These are phyloP conservation scores for Mortierella alpina DNA, from an alignment of 192 early-diverging fungal genomes.

Conservation along the genomic window DNA sequence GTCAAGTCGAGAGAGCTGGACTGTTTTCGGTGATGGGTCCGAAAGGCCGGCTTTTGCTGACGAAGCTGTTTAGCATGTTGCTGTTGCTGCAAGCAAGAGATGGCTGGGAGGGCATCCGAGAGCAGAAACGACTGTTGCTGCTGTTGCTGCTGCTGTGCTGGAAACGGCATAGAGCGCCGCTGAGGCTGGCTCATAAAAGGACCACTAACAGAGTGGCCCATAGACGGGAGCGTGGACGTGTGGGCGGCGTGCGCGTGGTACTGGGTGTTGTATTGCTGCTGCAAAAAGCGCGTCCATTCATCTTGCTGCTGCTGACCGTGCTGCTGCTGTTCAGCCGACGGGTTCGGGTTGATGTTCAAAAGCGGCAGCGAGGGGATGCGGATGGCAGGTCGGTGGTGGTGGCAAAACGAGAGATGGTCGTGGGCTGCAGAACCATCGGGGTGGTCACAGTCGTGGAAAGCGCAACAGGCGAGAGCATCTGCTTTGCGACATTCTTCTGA, in stretches of 20 bases:
- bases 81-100: not conserved
- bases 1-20: no score
- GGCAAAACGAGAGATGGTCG: conserved; percentile 46
- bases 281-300: conserved; percentile 35
- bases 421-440: conserved; percentile 31
- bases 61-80: conserved; percentile 9
- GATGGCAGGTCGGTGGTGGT: conserved; percentile 48
- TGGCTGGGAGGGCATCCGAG: not conserved
- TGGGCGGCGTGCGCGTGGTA: conserved; percentile 4
- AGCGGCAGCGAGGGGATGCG: conserved; percentile 29
- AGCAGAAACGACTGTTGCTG: conserved; percentile 1
- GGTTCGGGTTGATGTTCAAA: conserved; percentile 20
- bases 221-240: conserved; percentile 1
- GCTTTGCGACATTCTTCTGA: conserved; percentile 45
- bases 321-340: conserved; percentile 8
- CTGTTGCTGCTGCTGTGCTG: not conserved
- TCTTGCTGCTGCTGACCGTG: conserved; percentile 17
- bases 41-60: conserved; percentile 11
- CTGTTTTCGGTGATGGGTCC: not conserved
- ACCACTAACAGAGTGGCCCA: not conserved
- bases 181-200: not conserved
- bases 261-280: conserved; percentile 27
- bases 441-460: conserved; percentile 46
- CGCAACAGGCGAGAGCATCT: conserved; percentile 46
- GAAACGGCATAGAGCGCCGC: not conserved